Evolutionary conservation across 2,329 filamentous ascomycete species (phyloP).

Genomic region (Penicillium sp.): DNA sequence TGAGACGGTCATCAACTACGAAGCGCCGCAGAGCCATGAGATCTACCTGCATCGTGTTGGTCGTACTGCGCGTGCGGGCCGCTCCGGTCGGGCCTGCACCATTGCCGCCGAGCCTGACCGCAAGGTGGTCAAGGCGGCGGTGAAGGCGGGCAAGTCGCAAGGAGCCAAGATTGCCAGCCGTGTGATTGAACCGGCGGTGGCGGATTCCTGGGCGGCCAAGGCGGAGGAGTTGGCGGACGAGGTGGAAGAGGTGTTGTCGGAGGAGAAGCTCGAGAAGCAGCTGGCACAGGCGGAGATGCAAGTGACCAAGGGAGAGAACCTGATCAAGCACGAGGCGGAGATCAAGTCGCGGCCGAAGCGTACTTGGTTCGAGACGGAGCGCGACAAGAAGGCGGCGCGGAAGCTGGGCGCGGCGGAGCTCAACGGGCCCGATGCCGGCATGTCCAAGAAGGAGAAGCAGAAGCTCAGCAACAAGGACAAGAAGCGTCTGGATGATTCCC

Average conservation of each 20-base stretch:
- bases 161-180: constrained; percentile 79
- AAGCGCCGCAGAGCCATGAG: constrained; percentile 84
- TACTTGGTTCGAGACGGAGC: constrained; percentile 92
- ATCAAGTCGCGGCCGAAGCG: constrained; percentile 80
- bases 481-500: constrained; percentile 56
- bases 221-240: constrained; percentile 68
- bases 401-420: constrained; percentile 52
- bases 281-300: constrained; percentile 82
- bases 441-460: constrained; percentile 60
- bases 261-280: constrained; percentile 87
- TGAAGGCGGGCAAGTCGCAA: constrained; percentile 71
- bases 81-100: constrained; percentile 75
- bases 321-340: constrained; percentile 79
- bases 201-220: constrained; percentile 64
- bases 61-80: constrained; percentile 88
- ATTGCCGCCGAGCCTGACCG: constrained; percentile 87
- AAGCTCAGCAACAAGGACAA: constrained; percentile 53
- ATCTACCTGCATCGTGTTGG: constrained; percentile 97
- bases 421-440: constrained; percentile 56
- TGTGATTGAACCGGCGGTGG: constrained; percentile 63
- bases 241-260: constrained; percentile 71
- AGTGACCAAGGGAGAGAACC: constrained; percentile 79
- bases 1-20: constrained; percentile 96
- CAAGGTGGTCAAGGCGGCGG: constrained; percentile 87
- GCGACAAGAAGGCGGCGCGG: constrained; percentile 72